Evolutionary conservation across 139 green algal genomes (phyloP), one percentile per base, ranked within the genome.

Genomic region (Trebouxia sp.): DNA sequence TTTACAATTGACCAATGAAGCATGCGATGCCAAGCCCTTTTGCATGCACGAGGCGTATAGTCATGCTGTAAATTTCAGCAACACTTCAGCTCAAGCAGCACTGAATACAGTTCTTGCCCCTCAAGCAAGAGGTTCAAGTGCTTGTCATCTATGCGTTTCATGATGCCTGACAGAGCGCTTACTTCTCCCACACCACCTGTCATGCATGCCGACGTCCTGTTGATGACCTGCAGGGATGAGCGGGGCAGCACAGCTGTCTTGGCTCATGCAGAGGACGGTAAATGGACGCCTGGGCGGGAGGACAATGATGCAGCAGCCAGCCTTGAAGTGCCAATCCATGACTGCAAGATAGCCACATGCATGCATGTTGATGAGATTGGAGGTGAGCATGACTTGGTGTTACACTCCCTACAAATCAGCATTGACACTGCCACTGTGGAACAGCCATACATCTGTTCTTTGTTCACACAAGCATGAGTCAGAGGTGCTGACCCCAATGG

Each of bases 251-350:
- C 26, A 41, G 76, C 66, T 41, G 88, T 70, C 14, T 10, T 78
- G 9, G 65, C 75, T 7, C 30, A 50, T 51, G 30, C 47, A 6
- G 30, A 38, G 32, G 41, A 78, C 26, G 65, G 50, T 6, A 47
- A 5, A 5, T 67, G 41, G 58, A 41, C 58, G 7, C 30, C 65
- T n/a, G 24, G 28, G 10, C 56, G 12, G 1, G 89, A 92, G 50
- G 89, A 92, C 56, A 28, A 10, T 48, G 89, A 92, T 37, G 82
- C 86, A 1, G 83, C 88, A 1, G 83, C 88, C 22, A 62, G 51
- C 58, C n/a, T 56, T 17, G 89, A 92, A 76, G 69, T 88, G 66
- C 58, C n/a, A 26, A 62, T 80, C 26, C n/a, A 39, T 30, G 50
- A 50, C 39, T 53, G 66, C 69, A 75, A 51, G 28, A 42, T 39